Conservation (phyloP, 345 rosid genomes). For the Hibiscus tridactylites region DNA sequence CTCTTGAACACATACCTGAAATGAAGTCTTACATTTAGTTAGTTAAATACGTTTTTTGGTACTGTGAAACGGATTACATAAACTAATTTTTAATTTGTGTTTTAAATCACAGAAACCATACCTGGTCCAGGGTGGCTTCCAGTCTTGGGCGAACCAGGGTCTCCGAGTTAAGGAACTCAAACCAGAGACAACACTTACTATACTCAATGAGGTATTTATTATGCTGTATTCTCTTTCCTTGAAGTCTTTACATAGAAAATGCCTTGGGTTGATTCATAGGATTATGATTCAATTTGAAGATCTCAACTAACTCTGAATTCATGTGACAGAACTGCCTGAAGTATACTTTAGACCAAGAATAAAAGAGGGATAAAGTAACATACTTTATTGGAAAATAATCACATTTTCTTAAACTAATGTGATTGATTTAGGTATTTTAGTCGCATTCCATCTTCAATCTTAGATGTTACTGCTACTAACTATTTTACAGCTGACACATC, state of each 20-base stretch:
- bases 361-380: too few relatives aligned
- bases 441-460: not conserved
- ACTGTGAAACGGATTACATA: not conserved
- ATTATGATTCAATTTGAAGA: too few relatives aligned
- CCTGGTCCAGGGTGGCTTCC: constrained; percentile 78
- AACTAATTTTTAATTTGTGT: constrained; percentile 12
- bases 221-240: not conserved
- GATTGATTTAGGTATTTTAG: too few relatives aligned
- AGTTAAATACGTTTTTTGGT: not conserved
- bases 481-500: not conserved
- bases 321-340: too few relatives aligned
- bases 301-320: too few relatives aligned
- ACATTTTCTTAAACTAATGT: too few relatives aligned
- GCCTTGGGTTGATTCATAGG: too few relatives aligned
- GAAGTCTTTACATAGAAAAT: too few relatives aligned
- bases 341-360: too few relatives aligned
- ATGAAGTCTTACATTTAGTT: not conserved
- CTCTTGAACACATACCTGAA: not conserved
- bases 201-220: constrained; percentile 69
- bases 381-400: too few relatives aligned
- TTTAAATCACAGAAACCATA: constrained; percentile 55
- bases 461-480: not conserved
- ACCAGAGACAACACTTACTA: constrained; percentile 64
- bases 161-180: constrained; percentile 72
- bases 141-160: constrained; percentile 73